Evolutionary conservation across 768 basidiomycete genomes (phyloP).

Genomic region (Kwoniella europaea): DNA sequence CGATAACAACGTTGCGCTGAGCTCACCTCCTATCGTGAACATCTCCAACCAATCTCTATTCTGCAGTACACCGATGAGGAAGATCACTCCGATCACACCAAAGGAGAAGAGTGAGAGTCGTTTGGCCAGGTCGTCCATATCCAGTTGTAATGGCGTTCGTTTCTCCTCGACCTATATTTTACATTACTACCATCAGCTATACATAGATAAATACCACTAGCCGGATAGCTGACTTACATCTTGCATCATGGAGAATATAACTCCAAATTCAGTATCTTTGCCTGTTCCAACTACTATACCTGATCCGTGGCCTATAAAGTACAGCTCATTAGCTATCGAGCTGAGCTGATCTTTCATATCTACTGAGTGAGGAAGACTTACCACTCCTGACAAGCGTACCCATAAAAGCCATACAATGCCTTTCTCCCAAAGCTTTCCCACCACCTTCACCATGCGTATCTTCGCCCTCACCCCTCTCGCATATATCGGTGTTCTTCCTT

Average conservation of each 20-base stretch:
- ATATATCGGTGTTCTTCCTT: constrained; percentile 68
- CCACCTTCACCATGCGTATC: constrained; percentile 58
- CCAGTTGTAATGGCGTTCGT: constrained; percentile 86
- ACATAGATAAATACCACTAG: background rate
- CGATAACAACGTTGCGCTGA: too few relatives aligned
- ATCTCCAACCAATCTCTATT: constrained; percentile 90
- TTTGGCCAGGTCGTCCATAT: constrained; percentile 95
- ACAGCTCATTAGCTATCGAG: constrained; percentile 8
- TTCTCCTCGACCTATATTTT: constrained; percentile 72
- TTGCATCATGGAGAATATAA: constrained; percentile 98
- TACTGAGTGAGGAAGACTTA: constrained; percentile 48
- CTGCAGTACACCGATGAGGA: constrained; percentile 85
- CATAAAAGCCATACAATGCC: constrained; percentile 91
- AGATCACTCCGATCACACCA: constrained; percentile 91
- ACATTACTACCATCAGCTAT: background rate
- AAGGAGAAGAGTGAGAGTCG: constrained; percentile 89
- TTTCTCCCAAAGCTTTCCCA: constrained; percentile 71
- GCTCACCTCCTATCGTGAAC: constrained; percentile 99
- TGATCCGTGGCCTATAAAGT: constrained; percentile 69
- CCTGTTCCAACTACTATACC: constrained; percentile 89
- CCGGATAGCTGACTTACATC: constrained; percentile 65
- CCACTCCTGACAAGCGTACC: constrained; percentile 92
- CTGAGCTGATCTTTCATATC: too few relatives aligned
- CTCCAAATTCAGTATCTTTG: constrained; percentile 87
- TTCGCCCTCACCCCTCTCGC: constrained; percentile 60